Percentiles rank a stretch among this genome's conserved stretches.
Conservation (phyloP, 768 basidiomycete species). For the Hygrophorus pudorinus region DNA sequence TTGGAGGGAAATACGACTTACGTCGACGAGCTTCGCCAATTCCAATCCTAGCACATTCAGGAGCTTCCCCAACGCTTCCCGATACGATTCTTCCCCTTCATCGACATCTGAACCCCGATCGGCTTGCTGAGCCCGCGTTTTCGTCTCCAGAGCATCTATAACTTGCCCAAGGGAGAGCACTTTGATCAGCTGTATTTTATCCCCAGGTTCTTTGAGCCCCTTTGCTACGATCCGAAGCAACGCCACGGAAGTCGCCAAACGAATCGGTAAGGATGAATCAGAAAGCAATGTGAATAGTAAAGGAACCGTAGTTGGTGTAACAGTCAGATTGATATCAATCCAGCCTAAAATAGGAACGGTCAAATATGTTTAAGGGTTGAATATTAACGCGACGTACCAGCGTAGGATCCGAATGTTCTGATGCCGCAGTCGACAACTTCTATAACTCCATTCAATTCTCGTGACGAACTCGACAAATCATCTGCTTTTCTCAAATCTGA, state of each 20-base stretch:
- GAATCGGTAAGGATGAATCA: constrained; percentile 67
- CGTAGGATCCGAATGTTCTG: constrained; percentile 86
- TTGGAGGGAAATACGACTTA: constrained; percentile 25
- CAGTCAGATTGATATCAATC: constrained; percentile 95
- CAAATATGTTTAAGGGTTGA: not conserved
- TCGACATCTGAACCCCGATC: constrained; percentile 65
- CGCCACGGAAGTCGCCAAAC: constrained; percentile 73
- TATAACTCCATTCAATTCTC: constrained; percentile 45
- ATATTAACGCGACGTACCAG: constrained; percentile 50
- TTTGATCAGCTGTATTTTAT: constrained; percentile 84
- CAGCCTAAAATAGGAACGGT: constrained; percentile 49
- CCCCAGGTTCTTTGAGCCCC: constrained; percentile 83
- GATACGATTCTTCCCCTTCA: constrained; percentile 81
- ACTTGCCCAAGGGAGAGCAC: constrained; percentile 82
- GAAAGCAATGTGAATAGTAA: constrained; percentile 78
- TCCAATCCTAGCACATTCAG: constrained; percentile 78
- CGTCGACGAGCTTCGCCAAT: constrained; percentile 76
- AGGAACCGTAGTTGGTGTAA: constrained; percentile 82
- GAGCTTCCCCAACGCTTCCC: constrained; percentile 80
- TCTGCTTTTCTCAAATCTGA: constrained; percentile 38
- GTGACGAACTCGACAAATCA: constrained; percentile 28
- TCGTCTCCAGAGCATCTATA: constrained; percentile 68
- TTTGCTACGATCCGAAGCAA: constrained; percentile 81
- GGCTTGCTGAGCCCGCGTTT: constrained; percentile 57
- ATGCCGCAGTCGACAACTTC: constrained; percentile 93